These are phyloP conservation scores for Penicillium atrosanguineum DNA, from an alignment of 495 filamentous ascomycete species.

Conservation along the genomic window DNA sequence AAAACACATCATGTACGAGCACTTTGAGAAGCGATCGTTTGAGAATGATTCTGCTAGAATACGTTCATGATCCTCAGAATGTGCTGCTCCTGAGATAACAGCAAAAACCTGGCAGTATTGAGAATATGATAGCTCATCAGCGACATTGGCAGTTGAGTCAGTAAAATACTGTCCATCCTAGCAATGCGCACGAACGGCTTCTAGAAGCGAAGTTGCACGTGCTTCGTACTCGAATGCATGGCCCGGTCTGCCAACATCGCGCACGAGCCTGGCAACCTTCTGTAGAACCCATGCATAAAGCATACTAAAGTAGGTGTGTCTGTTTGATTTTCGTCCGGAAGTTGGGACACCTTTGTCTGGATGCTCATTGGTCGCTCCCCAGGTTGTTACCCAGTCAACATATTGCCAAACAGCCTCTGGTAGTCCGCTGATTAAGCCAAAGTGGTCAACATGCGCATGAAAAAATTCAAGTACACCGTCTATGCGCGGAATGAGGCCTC, in stretches of 20 bases:
- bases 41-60: constrained; percentile 24
- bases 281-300: constrained; percentile 35
- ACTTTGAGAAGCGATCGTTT: constrained; percentile 29
- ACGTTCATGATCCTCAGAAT: constrained; percentile 1
- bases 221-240: constrained; percentile 33
- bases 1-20: constrained; percentile 41
- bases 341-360: constrained; percentile 39
- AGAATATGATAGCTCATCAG: constrained; percentile 26
- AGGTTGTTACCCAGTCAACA: constrained; percentile 40
- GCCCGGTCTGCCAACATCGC: constrained; percentile 27
- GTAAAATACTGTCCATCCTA: constrained; percentile 35
- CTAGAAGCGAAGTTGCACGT: constrained; percentile 18
- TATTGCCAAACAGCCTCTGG: constrained; percentile 35
- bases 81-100: constrained; percentile 29
- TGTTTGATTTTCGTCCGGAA: constrained; percentile 23
- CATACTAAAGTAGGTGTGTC: constrained; percentile 38
- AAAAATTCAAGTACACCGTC: constrained; percentile 41
- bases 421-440: constrained; percentile 31
- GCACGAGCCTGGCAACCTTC: constrained; percentile 25
- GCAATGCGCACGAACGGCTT: constrained; percentile 30
- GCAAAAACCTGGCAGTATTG: constrained; percentile 39
- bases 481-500: constrained; percentile 30
- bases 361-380: constrained; percentile 33
- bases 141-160: constrained; percentile 27
- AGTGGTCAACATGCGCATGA: constrained; percentile 23